These are phyloP conservation scores for Colletotrichum gigasporum DNA, from an alignment of 2,329 filamentous ascomycete species.

Conservation along the genomic window DNA sequence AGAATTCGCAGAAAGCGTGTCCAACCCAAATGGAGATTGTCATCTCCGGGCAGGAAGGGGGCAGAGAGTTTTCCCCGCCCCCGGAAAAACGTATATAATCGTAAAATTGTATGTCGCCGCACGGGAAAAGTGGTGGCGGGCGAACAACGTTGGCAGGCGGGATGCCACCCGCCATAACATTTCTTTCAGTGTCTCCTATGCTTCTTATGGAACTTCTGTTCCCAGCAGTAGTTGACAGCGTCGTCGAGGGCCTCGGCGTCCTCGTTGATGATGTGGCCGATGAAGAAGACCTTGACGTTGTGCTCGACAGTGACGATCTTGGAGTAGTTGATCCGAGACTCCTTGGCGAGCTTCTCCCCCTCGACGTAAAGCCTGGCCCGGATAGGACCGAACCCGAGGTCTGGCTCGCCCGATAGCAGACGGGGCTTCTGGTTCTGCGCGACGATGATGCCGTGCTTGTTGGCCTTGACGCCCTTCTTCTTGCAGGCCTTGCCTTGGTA, in stretches of 20 bases:
- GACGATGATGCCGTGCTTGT: constrained; percentile 64
- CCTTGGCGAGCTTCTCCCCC: constrained; percentile 55
- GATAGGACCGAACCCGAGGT: constrained; percentile 58
- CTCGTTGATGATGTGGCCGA: constrained; percentile 54
- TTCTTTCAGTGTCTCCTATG: background rate
- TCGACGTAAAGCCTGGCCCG: constrained; percentile 51
- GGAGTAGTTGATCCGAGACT: constrained; percentile 67
- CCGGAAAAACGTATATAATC: constrained; percentile 3
- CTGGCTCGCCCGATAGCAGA: constrained; percentile 50
- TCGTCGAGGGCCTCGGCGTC: constrained; percentile 53
- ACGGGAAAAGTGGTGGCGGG: background rate
- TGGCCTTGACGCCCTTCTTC: constrained; percentile 62
- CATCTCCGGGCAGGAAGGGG: background rate
- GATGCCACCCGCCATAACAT: background rate
- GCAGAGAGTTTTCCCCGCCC: background rate
- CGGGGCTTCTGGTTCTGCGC: constrained; percentile 43
- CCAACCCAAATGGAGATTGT: too few relatives aligned
- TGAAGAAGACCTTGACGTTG: constrained; percentile 66
- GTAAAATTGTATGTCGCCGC: background rate
- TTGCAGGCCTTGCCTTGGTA: constrained; percentile 62
- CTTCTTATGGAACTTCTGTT: constrained; percentile 50
- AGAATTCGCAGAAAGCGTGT: too few relatives aligned
- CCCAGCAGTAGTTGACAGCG: constrained; percentile 61
- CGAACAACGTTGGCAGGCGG: constrained; percentile 11
- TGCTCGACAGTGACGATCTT: constrained; percentile 66